Conservation (phyloP, 352 stramenopile genomes). For the Peronospora belbahrii region DNA sequence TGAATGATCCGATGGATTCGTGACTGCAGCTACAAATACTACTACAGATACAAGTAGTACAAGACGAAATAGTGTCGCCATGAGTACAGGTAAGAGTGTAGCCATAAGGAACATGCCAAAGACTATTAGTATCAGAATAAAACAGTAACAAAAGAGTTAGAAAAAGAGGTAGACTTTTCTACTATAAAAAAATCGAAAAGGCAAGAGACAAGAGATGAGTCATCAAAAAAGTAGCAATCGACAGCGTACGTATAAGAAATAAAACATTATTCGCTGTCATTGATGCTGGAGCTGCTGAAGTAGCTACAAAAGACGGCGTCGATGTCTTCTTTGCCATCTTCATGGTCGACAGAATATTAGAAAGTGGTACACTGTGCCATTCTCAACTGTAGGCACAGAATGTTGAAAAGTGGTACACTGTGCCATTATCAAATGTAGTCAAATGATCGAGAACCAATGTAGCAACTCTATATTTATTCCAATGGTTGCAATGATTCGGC, state of each 20-base stretch:
- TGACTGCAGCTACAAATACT: constrained; percentile 28
- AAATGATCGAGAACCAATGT: constrained; percentile 1
- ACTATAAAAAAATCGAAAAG: too few relatives aligned
- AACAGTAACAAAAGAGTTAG: background rate
- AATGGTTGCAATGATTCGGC: constrained; percentile 34
- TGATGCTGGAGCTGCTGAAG: constrained; percentile 9
- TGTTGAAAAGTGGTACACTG: constrained; percentile 5
- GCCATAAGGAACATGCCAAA: constrained; percentile 67
- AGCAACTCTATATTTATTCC: too few relatives aligned
- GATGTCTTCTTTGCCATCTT: constrained; percentile 17
- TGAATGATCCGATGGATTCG: constrained; percentile 62
- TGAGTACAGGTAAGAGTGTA: constrained; percentile 50
- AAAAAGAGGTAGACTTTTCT: too few relatives aligned
- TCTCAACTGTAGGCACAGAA: background rate
- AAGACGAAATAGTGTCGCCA: constrained; percentile 37
- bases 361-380: constrained; percentile 12
- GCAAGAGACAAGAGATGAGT: too few relatives aligned
- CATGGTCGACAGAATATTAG: background rate
- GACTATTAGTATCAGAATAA: constrained; percentile 23
- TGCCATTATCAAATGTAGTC: constrained; percentile 5
- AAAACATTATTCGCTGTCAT: constrained; percentile 56
- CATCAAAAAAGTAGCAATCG: background rate
- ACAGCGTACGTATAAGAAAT: constrained; percentile 63
- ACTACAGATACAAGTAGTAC: constrained; percentile 24
- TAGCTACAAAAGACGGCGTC: constrained; percentile 3